Evolutionary conservation across 139 green algal species (phyloP), one percentile per base, ranked within the genome.

Genomic region (Tetraselmis chui): DNA sequence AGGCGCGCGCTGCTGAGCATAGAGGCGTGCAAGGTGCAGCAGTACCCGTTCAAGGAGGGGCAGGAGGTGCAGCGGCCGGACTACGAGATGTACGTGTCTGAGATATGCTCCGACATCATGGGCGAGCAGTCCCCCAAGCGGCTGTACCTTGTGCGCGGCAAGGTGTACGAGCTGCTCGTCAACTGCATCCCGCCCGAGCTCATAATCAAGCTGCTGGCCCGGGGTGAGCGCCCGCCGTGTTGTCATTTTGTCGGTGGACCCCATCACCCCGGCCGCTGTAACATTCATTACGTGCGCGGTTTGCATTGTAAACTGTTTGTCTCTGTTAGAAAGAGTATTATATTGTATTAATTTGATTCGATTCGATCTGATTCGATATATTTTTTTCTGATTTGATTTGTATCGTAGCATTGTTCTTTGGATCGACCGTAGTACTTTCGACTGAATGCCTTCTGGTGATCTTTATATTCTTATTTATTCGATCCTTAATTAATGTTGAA

Each of bases 111-210:
- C 0, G 91, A 97, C 81, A 96, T 98, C n/a, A 30, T 98, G 78
- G 59, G 32, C 30, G 95, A 99, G 88, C 96, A 99, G 90, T 92
- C 82, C 1, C 94, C 96, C 31, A 97, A 97, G 84, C 81, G 78
- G 27, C 88, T 98, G 32, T 95, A 92, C 83, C 29, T 87, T 80
- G 88, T 92, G 28, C 92, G 96, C 1, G 92, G 93, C 80, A 98
- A 97, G 89, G 80, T 98, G 75, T 99, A 99, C 83, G 96, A 99
- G 90, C 91, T 99, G 82, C 87, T 99, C 30, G 89, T 94, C 80
- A 99, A 99, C 89, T 98, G 94, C 89, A 94, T 99, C 32, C 96
- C 96, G 0, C 88, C 95, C 0, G 93, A 97, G 84, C 81, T 98
- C 75, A 93, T 97, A 77, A 79, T 96, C 27, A 89, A 90, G 87